Evolutionary conservation across 2,329 filamentous ascomycete genomes (phyloP).

Genomic region (Fusarium beomiforme): DNA sequence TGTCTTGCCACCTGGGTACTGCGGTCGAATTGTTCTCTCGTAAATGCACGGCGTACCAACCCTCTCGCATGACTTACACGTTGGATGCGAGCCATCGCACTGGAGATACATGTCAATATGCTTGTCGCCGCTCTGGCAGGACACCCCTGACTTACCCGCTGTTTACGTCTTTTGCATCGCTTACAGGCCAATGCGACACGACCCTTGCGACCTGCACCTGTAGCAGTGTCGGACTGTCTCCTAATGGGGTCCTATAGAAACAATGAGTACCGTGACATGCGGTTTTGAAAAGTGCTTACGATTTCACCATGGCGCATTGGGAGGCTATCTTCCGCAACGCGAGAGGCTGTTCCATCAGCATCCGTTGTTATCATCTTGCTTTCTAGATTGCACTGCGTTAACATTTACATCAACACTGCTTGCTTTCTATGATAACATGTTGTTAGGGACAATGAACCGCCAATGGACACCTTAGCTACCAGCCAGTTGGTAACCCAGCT

Average conservation of each 20-base stretch:
- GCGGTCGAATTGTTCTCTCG: not conserved
- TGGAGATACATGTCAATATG: fast-evolving
- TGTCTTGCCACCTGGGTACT: not conserved
- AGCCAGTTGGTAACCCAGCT: not conserved
- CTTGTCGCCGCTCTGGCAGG: fast-evolving
- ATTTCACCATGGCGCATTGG: fast-evolving
- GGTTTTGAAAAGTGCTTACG: too few relatives aligned
- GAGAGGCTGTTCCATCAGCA: too few relatives aligned
- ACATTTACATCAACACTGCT: fast-evolving
- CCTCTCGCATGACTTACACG: not conserved
- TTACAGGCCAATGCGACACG: not conserved
- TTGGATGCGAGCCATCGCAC: not conserved
- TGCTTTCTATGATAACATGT: too few relatives aligned
- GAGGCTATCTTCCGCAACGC: too few relatives aligned
- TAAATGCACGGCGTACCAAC: not conserved
- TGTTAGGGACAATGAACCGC: not conserved
- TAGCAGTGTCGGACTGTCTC: fast-evolving
- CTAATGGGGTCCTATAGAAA: not conserved
- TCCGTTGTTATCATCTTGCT: not conserved
- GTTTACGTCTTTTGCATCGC: not conserved
- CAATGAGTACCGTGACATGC: not conserved
- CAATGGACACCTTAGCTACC: not conserved
- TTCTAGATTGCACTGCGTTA: not conserved
- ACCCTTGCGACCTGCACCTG: not conserved
- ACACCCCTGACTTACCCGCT: not conserved